Conservation (phyloP, 1,284 basidiomycete species). For the Rhizopogon parksii region DNA sequence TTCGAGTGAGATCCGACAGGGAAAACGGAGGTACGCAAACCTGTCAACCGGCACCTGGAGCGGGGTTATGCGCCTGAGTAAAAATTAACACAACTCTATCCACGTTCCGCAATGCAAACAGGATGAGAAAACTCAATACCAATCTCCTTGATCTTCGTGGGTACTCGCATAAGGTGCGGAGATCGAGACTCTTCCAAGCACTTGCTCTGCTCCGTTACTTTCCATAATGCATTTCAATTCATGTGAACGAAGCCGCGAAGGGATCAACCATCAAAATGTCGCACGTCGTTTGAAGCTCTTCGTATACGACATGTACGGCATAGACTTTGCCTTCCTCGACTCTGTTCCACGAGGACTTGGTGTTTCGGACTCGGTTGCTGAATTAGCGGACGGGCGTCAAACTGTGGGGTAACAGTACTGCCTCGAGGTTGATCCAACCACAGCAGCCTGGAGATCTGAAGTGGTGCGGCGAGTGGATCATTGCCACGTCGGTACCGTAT, state of each 20-base stretch:
- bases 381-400: constrained; percentile 2
- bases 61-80: constrained; percentile 7
- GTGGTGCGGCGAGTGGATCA: neutral
- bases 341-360: neutral
- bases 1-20: neutral
- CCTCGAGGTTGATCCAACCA: constrained; percentile 3
- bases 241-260: neutral
- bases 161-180: constrained; percentile 7
- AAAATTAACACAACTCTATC: neutral
- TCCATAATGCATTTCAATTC: neutral
- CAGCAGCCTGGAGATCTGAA: neutral
- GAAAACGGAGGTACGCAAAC: neutral
- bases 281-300: neutral
- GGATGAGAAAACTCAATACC: constrained; percentile 5
- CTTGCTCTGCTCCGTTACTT: constrained; percentile 6
- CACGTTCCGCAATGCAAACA: neutral
- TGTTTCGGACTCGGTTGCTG: neutral
- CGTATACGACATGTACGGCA: constrained; percentile 8
- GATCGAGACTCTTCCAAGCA: neutral
- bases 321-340: neutral
- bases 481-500: constrained; percentile 12
- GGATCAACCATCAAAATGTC: neutral
- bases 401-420: constrained; percentile 6
- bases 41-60: neutral
- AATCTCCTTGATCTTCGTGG: constrained; percentile 12